Evolutionary conservation across 768 basidiomycete genomes (phyloP).

Genomic region (Daedaleopsis nitida): DNA sequence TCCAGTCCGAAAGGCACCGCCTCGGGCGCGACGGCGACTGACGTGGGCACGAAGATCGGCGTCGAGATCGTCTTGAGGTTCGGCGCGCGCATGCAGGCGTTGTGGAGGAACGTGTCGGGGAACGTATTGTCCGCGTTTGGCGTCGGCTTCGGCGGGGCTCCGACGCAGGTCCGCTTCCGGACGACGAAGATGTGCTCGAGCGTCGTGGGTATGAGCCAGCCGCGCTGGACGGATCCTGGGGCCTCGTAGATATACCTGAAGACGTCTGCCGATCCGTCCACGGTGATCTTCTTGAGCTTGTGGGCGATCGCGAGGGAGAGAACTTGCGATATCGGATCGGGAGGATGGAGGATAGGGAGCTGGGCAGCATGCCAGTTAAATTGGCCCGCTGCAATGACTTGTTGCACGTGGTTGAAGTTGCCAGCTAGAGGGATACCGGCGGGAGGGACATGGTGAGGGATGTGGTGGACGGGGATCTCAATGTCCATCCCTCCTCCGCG

Average conservation of each 20-base stretch:
- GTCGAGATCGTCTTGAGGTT: constrained; percentile 19
- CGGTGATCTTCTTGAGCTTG: constrained; percentile 41
- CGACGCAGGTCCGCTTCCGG: constrained; percentile 17
- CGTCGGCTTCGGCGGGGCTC: constrained; percentile 6
- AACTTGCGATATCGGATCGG: constrained; percentile 22
- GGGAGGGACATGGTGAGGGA: background rate
- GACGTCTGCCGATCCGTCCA: constrained; percentile 46
- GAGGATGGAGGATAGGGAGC: constrained; percentile 3
- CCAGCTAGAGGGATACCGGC: background rate
- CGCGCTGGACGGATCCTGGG: constrained; percentile 12
- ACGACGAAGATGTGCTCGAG: constrained; percentile 27
- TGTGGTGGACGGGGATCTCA: background rate
- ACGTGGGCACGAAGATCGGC: constrained; percentile 11
- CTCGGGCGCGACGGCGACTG: constrained; percentile 10
- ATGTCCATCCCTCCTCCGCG: constrained; percentile 20
- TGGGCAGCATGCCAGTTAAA: constrained; percentile 7
- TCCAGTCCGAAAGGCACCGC: constrained; percentile 11
- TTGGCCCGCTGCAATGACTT: background rate
- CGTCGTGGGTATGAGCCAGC: constrained; percentile 20
- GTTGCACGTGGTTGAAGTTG: background rate
- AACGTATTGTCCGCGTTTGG: constrained; percentile 22
- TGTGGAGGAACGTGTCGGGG: constrained; percentile 23
- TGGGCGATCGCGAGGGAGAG: constrained; percentile 38
- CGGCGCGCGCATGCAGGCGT: constrained; percentile 18
- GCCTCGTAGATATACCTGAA: constrained; percentile 32